Base-by-base conservation (phyloP, 768 basidiomycete species). In the Coprinopsis marcescibilis region DNA sequence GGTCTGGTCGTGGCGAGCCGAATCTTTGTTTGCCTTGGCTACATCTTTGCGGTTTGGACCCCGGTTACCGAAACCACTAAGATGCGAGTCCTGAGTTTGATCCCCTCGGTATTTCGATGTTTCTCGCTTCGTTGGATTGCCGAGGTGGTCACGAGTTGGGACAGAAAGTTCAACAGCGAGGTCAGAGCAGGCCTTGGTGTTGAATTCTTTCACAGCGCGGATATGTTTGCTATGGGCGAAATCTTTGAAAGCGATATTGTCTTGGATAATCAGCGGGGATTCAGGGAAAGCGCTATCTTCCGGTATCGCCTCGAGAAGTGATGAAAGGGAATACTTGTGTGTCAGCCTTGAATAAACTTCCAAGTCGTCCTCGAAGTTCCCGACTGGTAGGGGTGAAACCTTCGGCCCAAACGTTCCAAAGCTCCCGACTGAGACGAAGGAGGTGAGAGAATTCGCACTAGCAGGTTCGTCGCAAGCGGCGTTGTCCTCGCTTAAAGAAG, bases 1-100 rank as follows among this genome's bases (percentile, higher is more conserved):
- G 38, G 4, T 17, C 21, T 8, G 21, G 5, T 12, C 8, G 17
- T 8, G 5, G 20, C 11, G 38, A 8, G 11, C 20, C 8, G 10
- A 34, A 13, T 10, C 21, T 58, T 51, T 0, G 71, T 73, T 21
- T 70, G 65, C n/a, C 41, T 49, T 4, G 53, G 45, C 14, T n/a
- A n/a, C n/a, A n/a, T n/a, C n/a, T n/a, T n/a, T n/a, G n/a, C n/a
- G n/a, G n/a, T n/a, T n/a, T n/a, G n/a, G n/a, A n/a, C n/a, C n/a
- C n/a, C n/a, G n/a, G n/a, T n/a, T n/a, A n/a, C n/a, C n/a, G n/a
- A n/a, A n/a, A n/a, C n/a, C n/a, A n/a, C n/a, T n/a, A n/a, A n/a
- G n/a, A n/a, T n/a, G n/a, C n/a, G n/a, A n/a, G n/a, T n/a, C n/a
- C n/a, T n/a, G n/a, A n/a, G n/a, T n/a, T n/a, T n/a, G n/a, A n/a